Conservation (phyloP, 2,329 filamentous ascomycete genomes). For the Xylariaceae sp. region DNA sequence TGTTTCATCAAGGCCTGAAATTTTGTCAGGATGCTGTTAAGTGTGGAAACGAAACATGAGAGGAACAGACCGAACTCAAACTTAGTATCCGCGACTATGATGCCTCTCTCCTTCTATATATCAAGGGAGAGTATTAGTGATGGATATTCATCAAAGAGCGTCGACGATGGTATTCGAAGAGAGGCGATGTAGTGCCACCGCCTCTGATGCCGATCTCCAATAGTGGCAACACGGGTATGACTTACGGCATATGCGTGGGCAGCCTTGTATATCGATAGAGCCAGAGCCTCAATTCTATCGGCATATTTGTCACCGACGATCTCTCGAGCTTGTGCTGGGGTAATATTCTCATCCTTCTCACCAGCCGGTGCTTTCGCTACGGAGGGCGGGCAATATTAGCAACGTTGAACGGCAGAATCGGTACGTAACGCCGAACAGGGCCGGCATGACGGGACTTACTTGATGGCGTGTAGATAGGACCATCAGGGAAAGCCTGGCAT, state of each 20-base stretch:
- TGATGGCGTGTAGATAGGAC: conserved; percentile 68
- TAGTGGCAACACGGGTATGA: no score
- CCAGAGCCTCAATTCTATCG: conserved; percentile 59
- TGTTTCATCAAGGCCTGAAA: conserved; percentile 51
- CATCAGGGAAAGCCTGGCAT: conserved; percentile 62
- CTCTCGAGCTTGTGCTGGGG: conserved; percentile 58
- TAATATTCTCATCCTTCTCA: conserved; percentile 80
- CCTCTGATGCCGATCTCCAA: no score
- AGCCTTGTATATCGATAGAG: conserved; percentile 58
- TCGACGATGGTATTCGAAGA: no score
- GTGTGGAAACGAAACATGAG: no score
- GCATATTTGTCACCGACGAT: conserved; percentile 66
- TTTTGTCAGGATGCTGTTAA: no score
- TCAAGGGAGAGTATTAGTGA: no score
- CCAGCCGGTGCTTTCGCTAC: conserved; percentile 76
- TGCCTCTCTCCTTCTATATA: conserved; percentile 49
- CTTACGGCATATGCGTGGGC: conserved; percentile 58
- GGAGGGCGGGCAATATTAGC: conserved; percentile 22
- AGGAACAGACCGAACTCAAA: conserved; percentile 43
- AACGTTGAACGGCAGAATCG: background rate
- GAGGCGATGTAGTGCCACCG: no score
- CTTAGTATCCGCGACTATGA: conserved; percentile 66
- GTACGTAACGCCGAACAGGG: no score
- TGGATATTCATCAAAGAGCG: no score
- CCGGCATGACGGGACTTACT: conserved; percentile 10